Conservation (phyloP, 148 eudicot species). For the Fagopyrum homotropicum region DNA sequence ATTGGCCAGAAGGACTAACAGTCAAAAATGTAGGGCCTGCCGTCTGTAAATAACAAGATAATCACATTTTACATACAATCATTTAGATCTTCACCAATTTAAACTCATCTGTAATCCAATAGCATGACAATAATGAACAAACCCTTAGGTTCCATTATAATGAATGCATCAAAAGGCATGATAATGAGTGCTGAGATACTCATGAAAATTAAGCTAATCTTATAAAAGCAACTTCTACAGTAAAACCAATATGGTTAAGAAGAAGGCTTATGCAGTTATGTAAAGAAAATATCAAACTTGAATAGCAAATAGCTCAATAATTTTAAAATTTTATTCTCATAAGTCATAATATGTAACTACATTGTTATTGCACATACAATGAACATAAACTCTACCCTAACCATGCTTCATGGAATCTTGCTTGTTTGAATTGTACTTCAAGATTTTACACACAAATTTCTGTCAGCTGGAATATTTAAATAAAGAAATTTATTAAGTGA, state of each 20-base stretch:
- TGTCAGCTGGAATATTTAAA: background rate
- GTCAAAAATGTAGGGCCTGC: conserved; percentile 41
- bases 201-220: background rate
- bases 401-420: background rate
- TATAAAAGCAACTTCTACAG: background rate
- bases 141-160: background rate
- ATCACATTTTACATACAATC: background rate
- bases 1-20: conserved; percentile 56
- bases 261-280: background rate
- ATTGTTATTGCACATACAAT: background rate
- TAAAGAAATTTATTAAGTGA: background rate
- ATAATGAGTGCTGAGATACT: background rate
- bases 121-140: background rate
- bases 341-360: background rate
- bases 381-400: background rate
- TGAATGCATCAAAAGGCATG: background rate
- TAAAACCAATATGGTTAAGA: background rate
- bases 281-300: background rate
- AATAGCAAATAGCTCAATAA: background rate
- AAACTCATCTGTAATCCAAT: background rate
- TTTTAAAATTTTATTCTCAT: background rate
- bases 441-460: background rate
- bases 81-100: background rate
- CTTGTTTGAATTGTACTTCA: background rate
- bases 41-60: conserved; percentile 40